Evolutionary conservation across 495 filamentous ascomycete species (phyloP), one percentile per base, ranked within the genome.

Genomic region (Hyaloscypha finlandica): DNA sequence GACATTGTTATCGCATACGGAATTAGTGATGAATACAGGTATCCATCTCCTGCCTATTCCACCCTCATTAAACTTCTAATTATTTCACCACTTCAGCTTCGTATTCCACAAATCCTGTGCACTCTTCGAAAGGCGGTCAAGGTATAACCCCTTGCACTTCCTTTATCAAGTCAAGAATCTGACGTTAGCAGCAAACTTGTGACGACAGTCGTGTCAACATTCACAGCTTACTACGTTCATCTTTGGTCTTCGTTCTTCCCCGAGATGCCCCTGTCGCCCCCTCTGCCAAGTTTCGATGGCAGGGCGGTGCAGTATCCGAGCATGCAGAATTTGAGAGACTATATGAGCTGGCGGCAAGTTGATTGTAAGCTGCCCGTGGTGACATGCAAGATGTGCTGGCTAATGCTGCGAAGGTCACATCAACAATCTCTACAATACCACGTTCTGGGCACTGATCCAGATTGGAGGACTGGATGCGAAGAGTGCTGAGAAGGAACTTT

Each of bases 361-460:
- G 95, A 99, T 76, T 98, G 94, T 96, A 75, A 75, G 89, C 78
- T 45, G 11, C 16, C 16, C 16, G 8, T 48, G 16, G 42, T 19
- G 11, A 19, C 16, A 6, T 16, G 42, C 4, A 37, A 53, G 53
- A 12, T 20, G 2, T 35, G 30, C n/a, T 25, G 29, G 9, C 29
- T 63, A 9, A 52, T 48, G 6, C 8, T 6, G 30, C 48, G 30
- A 22, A 94, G 92, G 92, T 73, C 95, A 99, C 76, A 94, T 99
- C 71, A 99, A 99, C 77, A 99, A 99, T 74, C 83, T 98, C 19
- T 97, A 97, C 77, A 99, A 99, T 73, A 99, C 95, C 1, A 94
- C 93, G 0, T 98, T 97, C 74, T 98, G 95, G 95, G 83, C 89
- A 0, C 81, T 98, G 72, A 89, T 97, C 30, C 84, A 89, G 61